These are phyloP conservation scores for Geotrichum klebahnii DNA, from an alignment of 1,139 yeast species.

Conservation along the genomic window DNA sequence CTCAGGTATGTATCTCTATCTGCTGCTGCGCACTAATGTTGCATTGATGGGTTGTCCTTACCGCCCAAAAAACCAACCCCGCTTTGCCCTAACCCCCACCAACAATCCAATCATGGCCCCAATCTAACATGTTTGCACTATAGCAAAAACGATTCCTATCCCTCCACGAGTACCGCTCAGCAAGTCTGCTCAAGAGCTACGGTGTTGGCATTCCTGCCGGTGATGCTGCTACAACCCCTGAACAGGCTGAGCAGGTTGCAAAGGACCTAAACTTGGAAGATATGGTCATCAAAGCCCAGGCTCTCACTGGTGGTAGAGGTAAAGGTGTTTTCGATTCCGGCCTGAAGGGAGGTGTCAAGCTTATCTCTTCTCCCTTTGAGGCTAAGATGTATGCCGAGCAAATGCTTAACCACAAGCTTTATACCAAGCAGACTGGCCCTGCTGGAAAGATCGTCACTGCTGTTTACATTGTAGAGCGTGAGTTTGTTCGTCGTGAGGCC, in stretches of 20 bases:
- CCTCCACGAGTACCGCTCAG: constrained; percentile 94
- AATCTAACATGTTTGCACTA: background rate
- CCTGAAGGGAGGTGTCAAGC: constrained; percentile 92
- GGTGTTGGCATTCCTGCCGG: constrained; percentile 93
- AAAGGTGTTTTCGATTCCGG: constrained; percentile 97
- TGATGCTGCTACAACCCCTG: constrained; percentile 82
- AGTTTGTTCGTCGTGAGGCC: constrained; percentile 90
- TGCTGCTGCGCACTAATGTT: background rate
- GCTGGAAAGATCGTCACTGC: constrained; percentile 97
- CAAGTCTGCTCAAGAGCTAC: constrained; percentile 71
- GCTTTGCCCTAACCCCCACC: constrained; percentile 12
- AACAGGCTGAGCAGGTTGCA: constrained; percentile 82
- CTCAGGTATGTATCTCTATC: constrained; percentile 13
- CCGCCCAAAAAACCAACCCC: constrained; percentile 5
- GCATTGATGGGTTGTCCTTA: background rate
- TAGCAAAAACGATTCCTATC: constrained; percentile 61
- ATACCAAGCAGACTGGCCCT: constrained; percentile 97
- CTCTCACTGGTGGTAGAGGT: constrained; percentile 99
- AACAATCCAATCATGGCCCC: background rate
- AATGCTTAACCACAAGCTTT: constrained; percentile 87
- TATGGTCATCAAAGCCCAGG: constrained; percentile 95
- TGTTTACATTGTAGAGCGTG: constrained; percentile 92
- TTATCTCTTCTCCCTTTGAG: constrained; percentile 80
- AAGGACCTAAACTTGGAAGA: constrained; percentile 61
- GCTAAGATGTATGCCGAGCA: constrained; percentile 81